A percentile compares a stretch with the other conserved stretches of the same genome.
Conservation (phyloP, 169 alveolate genomes). For the Plasmodium gaboni region DNA sequence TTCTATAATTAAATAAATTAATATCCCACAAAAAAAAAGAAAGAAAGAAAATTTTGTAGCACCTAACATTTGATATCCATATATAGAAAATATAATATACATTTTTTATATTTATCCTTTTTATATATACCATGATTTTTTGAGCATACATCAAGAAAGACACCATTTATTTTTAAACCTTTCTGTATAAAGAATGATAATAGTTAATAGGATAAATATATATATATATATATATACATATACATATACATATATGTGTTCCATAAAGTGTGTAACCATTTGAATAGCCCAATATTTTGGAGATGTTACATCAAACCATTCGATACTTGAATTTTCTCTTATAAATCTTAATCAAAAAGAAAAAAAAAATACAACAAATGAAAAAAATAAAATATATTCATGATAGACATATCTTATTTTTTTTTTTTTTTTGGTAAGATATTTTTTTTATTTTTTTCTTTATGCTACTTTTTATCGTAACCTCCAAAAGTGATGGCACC, state of each 20-base stretch:
- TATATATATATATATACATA: too few species aligned
- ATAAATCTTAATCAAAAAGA: constrained; percentile 34
- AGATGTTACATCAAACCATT: constrained; percentile 74
- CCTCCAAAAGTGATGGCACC: constrained; percentile 77
- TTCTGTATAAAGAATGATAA: constrained; percentile 12
- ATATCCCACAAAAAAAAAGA: not conserved
- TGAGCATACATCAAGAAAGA: constrained; percentile 66
- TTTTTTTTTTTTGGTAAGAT: not conserved
- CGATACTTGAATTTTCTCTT: constrained; percentile 39
- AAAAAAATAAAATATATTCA: too few species aligned
- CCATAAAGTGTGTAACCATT: constrained; percentile 23
- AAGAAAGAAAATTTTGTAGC: not conserved
- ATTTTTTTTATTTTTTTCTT: not conserved
- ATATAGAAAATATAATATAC: not conserved
- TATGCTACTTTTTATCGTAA: constrained; percentile 47
- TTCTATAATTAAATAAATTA: constrained; percentile 14
- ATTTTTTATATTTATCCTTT: constrained; percentile 2
- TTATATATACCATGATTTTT: constrained; percentile 37
- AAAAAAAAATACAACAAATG: not conserved
- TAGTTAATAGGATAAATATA: too few species aligned
- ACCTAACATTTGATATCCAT: too few species aligned
- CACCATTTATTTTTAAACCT: constrained; percentile 59
- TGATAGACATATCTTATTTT: not conserved
- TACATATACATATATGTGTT: too few species aligned
- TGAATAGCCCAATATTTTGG: constrained; percentile 69